A percentile compares a stretch with the other conserved stretches of the same genome.
phyloP scores from a whole-genome alignment of 805 yeast species.

The Zygotorulaspora chibaensis region DNA sequence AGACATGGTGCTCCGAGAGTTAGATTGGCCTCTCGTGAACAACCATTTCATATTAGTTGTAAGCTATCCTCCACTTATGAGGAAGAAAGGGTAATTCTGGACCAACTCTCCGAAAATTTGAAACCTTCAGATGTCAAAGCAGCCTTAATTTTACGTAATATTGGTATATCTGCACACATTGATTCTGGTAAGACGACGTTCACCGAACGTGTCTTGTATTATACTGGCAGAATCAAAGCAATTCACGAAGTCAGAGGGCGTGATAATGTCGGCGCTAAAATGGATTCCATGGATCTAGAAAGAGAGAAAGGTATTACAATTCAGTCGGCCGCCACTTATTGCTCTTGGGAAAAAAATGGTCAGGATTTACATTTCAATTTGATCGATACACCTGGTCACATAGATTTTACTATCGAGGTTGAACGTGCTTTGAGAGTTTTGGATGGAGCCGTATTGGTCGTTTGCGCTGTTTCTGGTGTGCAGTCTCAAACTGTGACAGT shows the following conservation, averaged over 20 bases:
- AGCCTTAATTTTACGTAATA: conserved; percentile 70
- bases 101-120: conserved; percentile 47
- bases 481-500: conserved; percentile 98
- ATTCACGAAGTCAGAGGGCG: conserved; percentile 96
- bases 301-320: conserved; percentile 98
- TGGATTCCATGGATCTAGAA: conserved; percentile 99
- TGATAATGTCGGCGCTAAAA: conserved; percentile 97
- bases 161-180: conserved; percentile 97
- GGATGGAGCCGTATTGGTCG: conserved; percentile 97
- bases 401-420: conserved; percentile 97
- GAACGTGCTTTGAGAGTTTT: conserved; percentile 97
- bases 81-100: conserved; percentile 68
- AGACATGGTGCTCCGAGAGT: not conserved
- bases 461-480: conserved; percentile 97
- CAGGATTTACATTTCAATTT: conserved; percentile 80
- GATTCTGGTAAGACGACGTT: conserved; percentile 98
- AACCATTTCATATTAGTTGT: conserved; percentile 14
- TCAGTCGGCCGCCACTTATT: conserved; percentile 97
- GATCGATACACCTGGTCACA: conserved; percentile 98
- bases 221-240: conserved; percentile 95
- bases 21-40: not conserved
- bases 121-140: conserved; percentile 49
- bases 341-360: conserved; percentile 83
- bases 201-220: conserved; percentile 92
- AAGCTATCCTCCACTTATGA: conserved; percentile 46